A percentile compares a stretch with the other conserved stretches of the same genome.
Evolutionary conservation across 2,329 filamentous ascomycete species (phyloP).

Genomic region (Sporothrix luriei): DNA sequence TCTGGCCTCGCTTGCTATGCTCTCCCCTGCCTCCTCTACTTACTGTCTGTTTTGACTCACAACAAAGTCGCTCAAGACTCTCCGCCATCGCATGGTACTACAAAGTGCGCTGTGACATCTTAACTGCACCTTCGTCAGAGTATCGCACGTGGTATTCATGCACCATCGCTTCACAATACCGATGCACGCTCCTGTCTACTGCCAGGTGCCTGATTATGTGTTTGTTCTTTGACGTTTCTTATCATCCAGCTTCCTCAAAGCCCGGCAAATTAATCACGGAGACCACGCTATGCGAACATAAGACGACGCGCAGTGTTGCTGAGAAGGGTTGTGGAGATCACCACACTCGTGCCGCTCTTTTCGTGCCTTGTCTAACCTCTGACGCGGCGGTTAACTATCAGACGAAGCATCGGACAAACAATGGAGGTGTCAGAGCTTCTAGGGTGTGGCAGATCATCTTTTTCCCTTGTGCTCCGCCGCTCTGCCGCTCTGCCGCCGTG

Average conservation of each 20-base stretch:
- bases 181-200: no score
- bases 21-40: neutral
- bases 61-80: neutral
- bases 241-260: neutral
- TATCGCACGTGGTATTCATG: neutral
- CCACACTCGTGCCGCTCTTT: neutral
- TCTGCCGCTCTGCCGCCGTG: constrained; percentile 5
- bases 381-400: constrained; percentile 13
- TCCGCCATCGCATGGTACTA: constrained; percentile 8
- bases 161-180: neutral
- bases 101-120: constrained; percentile 5
- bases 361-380: constrained; percentile 8
- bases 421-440: constrained; percentile 25
- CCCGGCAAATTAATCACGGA: constrained; percentile 26
- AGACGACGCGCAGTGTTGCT: constrained; percentile 15
- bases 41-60: constrained; percentile 1
- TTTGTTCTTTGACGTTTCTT: neutral
- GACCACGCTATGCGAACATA: constrained; percentile 23
- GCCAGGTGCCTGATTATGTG: neutral
- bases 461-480: constrained; percentile 18
- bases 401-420: constrained; percentile 17
- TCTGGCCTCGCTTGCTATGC: no score
- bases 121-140: no score
- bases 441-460: constrained; percentile 20
- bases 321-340: constrained; percentile 26